phyloP scores from a whole-genome alignment of 164 flowering plant species.

The grape (Vitis vinifera) region ASM3070453v1 NC_081822.1:680501-681000 shows the following conservation, averaged over 20 bases:
- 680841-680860: not conserved
- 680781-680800: not conserved
- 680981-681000: constrained; percentile 82
- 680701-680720: too few species aligned
- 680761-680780: not conserved
- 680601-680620: constrained; percentile 92
- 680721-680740: too few species aligned
- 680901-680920: not conserved
- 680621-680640: constrained; percentile 60
- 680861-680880: not conserved
- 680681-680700: not conserved
- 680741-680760: not conserved
- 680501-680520: not conserved
- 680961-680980: constrained; percentile 77
- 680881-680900: too few species aligned
- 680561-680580: constrained; percentile 91
- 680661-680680: not conserved
- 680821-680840: too few species aligned
- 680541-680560: constrained; percentile 55
- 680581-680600: constrained; percentile 88
- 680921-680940: not conserved
- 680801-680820: too few species aligned
- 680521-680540: constrained; percentile 54
- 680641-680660: not conserved
- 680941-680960: constrained; percentile 60